These are phyloP conservation scores for Pleurotus djamor DNA, from an alignment of 768 basidiomycete genomes.

Conservation along the genomic window DNA sequence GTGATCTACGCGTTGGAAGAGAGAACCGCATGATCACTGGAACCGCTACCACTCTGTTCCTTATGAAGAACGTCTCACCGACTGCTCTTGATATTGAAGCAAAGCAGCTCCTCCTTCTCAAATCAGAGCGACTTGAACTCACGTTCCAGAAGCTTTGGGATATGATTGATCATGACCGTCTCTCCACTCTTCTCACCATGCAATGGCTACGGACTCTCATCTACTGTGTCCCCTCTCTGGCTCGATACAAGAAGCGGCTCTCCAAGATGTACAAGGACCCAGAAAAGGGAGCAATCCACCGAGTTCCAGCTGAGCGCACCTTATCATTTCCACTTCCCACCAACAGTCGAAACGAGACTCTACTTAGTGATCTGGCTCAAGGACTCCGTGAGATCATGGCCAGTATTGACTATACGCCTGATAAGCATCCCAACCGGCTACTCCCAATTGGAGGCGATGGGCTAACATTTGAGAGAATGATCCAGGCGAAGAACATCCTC, in stretches of 20 bases:
- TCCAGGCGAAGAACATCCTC: background rate
- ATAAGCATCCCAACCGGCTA: background rate
- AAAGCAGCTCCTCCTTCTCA: no score
- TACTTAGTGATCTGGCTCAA: background rate
- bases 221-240: no score
- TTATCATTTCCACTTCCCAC: background rate
- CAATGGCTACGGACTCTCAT: no score
- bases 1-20: conserved; percentile 16
- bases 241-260: no score
- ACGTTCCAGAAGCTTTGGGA: no score
- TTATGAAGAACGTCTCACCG: conserved; percentile 7
- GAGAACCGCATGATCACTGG: conserved; percentile 16
- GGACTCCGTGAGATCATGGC: background rate
- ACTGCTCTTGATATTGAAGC: conserved; percentile 15
- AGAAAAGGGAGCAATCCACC: background rate
- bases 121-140: no score
- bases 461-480: background rate
- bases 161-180: no score
- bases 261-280: background rate
- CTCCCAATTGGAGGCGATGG: background rate
- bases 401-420: background rate
- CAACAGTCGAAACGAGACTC: background rate
- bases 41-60: conserved; percentile 12
- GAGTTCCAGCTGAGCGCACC: background rate
- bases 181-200: no score